Evolutionary conservation across 352 stramenopile genomes (phyloP), one percentile per base, ranked within the genome.

Genomic region (Phytophthora hibernalis): DNA sequence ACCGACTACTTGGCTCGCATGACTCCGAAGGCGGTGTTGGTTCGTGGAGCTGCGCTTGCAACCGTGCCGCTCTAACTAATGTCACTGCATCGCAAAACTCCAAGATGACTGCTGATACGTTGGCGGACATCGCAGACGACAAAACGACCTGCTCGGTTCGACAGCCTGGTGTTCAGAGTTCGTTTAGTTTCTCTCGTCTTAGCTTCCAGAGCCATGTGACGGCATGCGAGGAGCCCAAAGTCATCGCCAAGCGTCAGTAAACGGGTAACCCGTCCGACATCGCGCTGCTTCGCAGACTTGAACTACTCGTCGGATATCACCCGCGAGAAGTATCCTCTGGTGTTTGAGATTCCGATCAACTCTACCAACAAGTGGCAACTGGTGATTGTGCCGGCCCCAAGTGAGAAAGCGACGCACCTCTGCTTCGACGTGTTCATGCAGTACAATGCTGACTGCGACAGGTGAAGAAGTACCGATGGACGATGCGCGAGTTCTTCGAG

Each of bases 341-440:
- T 83, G 26, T 83, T 85, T 45, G 79, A 88, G 54, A 83, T 85
- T 18, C 81, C 81, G 22, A 88, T 90, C 62, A 87, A 90, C 69
- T 87, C 79, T 37, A 90, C 75, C 12, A 90, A 87, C 70, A 89
- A 90, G 71, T 87, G 79, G 77, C 76, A 85, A 50, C 60, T 90
- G 5, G 79, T 85, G 43, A 69, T 85, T 22, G 70, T 85, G 1
- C 74, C 76, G 11, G 56, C 70, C 16, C 62, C 67, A 12, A 43
- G 57, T n/a, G 50, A 77, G 9, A 56, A 68, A 6, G 43, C 26
- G 1, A 74, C 31, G 16, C 65, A 56, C 20, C 28, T 11, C 16
- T 66, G 42, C 35, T 80, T 77, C 40, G 77, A 85, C 13, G 66
- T 84, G 15, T 77, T 97, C 65, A 94, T 98, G 96, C 75, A 83